phyloP scores from a whole-genome alignment of 2,329 filamentous ascomycete genomes.

The Onygena corvina region DNA sequence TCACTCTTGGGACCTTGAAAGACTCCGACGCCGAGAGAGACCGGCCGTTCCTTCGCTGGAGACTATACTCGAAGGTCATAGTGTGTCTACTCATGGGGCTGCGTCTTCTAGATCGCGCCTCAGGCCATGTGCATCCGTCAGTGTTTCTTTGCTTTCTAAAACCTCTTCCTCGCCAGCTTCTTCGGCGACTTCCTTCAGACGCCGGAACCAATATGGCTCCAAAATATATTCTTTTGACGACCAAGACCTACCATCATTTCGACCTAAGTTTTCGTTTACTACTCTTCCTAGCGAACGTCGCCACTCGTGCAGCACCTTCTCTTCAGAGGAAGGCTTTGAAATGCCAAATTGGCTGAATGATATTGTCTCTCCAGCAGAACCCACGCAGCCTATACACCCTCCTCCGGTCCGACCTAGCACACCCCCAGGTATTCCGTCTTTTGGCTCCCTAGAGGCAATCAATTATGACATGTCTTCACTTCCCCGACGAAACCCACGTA shows the following conservation, averaged over 20 bases:
- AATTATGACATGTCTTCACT: constrained; percentile 15
- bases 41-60: constrained; percentile 18
- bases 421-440: constrained; percentile 35
- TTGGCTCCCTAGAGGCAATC: constrained; percentile 32
- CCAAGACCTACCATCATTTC: constrained; percentile 16
- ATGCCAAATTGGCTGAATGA: constrained; percentile 19
- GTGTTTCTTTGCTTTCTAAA: constrained; percentile 1
- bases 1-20: neutral
- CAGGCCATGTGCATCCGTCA: constrained; percentile 6
- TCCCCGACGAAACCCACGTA: neutral
- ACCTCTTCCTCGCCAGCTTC: neutral
- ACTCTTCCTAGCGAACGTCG: constrained; percentile 1
- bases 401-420: constrained; percentile 31
- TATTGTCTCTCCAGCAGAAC: constrained; percentile 21
- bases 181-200: neutral
- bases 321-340: constrained; percentile 18
- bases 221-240: constrained; percentile 22
- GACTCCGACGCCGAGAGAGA: constrained; percentile 11
- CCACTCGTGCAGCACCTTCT: constrained; percentile 17
- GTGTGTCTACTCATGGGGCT: constrained; percentile 17
- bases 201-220: constrained; percentile 12
- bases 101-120: constrained; percentile 13
- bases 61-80: constrained; percentile 22
- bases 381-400: constrained; percentile 25
- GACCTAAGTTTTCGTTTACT: constrained; percentile 11